Percentiles rank a stretch among this genome's conserved stretches.
Evolutionary conservation across 1,284 basidiomycete genomes (phyloP).

Genomic region (Clitocybe nebularis): DNA sequence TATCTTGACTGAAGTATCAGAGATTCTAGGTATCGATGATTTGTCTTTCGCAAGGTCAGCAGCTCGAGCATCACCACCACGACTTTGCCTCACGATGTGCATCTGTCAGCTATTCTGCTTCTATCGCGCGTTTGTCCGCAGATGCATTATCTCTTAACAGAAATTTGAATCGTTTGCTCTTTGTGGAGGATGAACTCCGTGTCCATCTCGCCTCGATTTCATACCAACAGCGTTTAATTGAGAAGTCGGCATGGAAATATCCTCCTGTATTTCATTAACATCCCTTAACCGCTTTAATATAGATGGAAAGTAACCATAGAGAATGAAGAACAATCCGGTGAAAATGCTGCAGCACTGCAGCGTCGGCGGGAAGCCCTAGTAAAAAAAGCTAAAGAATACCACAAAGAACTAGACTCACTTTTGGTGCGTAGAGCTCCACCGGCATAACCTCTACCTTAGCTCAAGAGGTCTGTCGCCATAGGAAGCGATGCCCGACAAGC

Average conservation of each 20-base stretch:
- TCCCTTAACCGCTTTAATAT: neutral
- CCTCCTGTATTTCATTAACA: neutral
- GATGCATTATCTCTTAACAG: slow-evolving; percentile 28
- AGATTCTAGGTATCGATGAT: slow-evolving; percentile 20
- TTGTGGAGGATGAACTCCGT: slow-evolving; percentile 33
- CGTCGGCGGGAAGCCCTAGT: slow-evolving; percentile 33
- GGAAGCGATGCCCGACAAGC: slow-evolving; percentile 27
- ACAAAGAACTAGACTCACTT: slow-evolving; percentile 32
- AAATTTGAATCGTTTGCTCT: slow-evolving; percentile 28
- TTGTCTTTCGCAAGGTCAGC: slow-evolving; percentile 19
- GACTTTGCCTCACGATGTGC: neutral
- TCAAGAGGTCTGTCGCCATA: slow-evolving; percentile 17
- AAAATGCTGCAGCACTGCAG: slow-evolving; percentile 28
- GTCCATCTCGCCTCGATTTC: slow-evolving; percentile 27
- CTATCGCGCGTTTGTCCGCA: slow-evolving; percentile 30
- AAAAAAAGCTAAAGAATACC: slow-evolving; percentile 43
- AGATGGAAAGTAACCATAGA: slow-evolving; percentile 36
- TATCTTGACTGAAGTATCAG: slow-evolving; percentile 13
- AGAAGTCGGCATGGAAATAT: slow-evolving; percentile 31
- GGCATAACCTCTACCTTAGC: neutral
- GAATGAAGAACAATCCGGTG: slow-evolving; percentile 21
- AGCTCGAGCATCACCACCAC: neutral
- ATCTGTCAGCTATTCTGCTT: slow-evolving; percentile 30
- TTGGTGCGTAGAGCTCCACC: slow-evolving; percentile 21
- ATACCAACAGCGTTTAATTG: slow-evolving; percentile 33